phyloP scores from a whole-genome alignment of 2,329 filamentous ascomycete genomes.

The Coleophoma eucalyptorum region DNA sequence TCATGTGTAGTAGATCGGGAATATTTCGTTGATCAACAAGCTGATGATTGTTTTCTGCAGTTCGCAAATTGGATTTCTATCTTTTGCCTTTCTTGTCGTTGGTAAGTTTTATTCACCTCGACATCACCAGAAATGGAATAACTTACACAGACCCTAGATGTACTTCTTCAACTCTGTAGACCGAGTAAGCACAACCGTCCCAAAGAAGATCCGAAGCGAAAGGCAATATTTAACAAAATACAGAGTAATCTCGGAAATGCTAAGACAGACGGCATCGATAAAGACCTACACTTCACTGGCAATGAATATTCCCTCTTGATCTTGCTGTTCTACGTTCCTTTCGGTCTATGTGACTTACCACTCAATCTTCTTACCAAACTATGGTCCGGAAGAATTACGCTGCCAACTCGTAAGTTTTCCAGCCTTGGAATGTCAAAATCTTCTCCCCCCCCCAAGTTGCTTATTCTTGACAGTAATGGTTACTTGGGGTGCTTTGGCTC shows the following conservation, averaged over 20 bases:
- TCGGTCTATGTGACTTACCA: constrained; percentile 42
- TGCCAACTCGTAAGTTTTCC: constrained; percentile 25
- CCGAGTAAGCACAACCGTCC: constrained; percentile 7
- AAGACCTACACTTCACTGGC: constrained; percentile 22
- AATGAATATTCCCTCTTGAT: constrained; percentile 28
- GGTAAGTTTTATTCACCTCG: background rate
- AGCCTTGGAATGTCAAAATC: background rate
- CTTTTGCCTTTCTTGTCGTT: constrained; percentile 10
- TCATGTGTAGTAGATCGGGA: background rate
- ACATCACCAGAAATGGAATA: background rate
- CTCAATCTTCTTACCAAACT: constrained; percentile 43
- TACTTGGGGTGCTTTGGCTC: constrained; percentile 43
- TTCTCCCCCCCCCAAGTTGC: constrained; percentile 6
- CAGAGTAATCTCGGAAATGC: constrained; percentile 27
- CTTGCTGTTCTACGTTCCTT: constrained; percentile 30
- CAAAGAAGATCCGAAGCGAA: no score
- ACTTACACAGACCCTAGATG: constrained; percentile 1
- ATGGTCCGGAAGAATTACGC: constrained; percentile 38
- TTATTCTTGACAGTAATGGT: constrained; percentile 31
- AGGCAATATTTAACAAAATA: constrained; percentile 22
- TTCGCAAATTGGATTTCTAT: constrained; percentile 17
- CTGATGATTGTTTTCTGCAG: background rate
- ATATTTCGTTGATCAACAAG: background rate
- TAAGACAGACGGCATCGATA: constrained; percentile 25
- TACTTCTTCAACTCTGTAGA: constrained; percentile 24